Evolutionary conservation across 257 asterid genomes (phyloP).

Genomic region (Solanum commersonii): DNA sequence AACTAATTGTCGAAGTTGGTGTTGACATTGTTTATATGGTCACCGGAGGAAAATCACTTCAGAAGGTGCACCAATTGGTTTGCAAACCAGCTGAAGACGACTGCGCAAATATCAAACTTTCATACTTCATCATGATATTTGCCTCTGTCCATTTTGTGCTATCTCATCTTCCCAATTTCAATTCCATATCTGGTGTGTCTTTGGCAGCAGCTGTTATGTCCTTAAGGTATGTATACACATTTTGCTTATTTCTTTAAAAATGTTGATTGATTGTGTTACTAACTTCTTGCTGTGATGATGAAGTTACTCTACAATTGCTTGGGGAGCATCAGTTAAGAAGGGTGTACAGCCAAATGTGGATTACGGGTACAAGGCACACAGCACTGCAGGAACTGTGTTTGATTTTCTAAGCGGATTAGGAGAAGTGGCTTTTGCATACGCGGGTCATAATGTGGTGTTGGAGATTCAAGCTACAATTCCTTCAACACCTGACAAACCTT

Average conservation of each 20-base stretch:
- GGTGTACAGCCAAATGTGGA: slow-evolving; percentile 53
- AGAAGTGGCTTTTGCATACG: slow-evolving; percentile 87
- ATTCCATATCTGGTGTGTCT: slow-evolving; percentile 80
- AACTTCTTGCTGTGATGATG: background rate
- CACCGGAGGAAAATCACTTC: slow-evolving; percentile 71
- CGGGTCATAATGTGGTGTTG: slow-evolving; percentile 89
- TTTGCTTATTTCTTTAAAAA: background rate
- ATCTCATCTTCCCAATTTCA: slow-evolving; percentile 88
- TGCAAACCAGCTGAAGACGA: slow-evolving; percentile 3
- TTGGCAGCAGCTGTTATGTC: slow-evolving; percentile 97
- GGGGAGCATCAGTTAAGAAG: slow-evolving; percentile 67
- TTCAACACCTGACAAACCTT: slow-evolving; percentile 85
- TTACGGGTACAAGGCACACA: slow-evolving; percentile 52
- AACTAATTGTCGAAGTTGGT: slow-evolving; percentile 69
- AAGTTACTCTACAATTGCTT: slow-evolving; percentile 87
- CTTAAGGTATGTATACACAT: slow-evolving; percentile 31
- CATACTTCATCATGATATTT: slow-evolving; percentile 79
- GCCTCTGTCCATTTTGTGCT: slow-evolving; percentile 62
- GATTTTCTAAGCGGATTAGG: slow-evolving; percentile 75
- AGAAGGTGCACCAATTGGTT: slow-evolving; percentile 55
- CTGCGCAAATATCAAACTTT: slow-evolving; percentile 45
- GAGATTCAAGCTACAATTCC: slow-evolving; percentile 94
- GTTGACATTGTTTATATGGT: slow-evolving; percentile 92
- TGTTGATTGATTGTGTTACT: background rate
- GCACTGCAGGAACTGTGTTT: slow-evolving; percentile 52